phyloP scores from a whole-genome alignment of 179 eudicot species.

The Patellifolia procumbens region DNA sequence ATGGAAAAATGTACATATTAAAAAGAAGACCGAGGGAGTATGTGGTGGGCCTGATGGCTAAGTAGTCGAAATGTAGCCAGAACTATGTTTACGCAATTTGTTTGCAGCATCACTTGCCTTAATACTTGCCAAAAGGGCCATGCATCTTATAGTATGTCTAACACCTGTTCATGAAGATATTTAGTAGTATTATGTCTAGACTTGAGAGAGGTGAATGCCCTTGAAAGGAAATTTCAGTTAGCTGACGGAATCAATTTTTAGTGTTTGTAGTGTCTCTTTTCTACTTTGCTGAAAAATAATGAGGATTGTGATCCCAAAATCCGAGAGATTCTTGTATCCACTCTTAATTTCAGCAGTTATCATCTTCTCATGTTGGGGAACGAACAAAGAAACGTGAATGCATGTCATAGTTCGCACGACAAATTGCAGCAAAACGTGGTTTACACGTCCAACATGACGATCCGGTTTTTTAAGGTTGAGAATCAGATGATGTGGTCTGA shows the following conservation, averaged over 20 bases:
- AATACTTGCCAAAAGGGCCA: neutral
- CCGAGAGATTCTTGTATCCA: neutral
- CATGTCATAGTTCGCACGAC: no score
- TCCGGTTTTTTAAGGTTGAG: no score
- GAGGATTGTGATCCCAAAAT: neutral
- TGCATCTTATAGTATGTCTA: neutral
- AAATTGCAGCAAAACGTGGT: no score
- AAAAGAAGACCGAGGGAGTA: no score
- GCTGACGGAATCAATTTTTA: neutral
- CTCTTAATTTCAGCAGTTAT: neutral
- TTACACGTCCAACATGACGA: no score
- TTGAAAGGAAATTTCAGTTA: neutral
- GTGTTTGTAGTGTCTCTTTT: slow-evolving; percentile 2
- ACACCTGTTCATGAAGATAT: neutral
- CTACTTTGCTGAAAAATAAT: neutral
- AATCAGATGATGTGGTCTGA: no score
- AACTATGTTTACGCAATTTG: neutral
- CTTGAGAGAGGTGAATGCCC: neutral
- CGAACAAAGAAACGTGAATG: neutral
- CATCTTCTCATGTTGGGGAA: neutral
- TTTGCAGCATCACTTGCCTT: neutral
- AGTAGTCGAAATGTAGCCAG: neutral
- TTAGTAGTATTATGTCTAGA: neutral
- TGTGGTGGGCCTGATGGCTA: no score
- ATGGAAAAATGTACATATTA: no score